Percentiles rank a stretch among this genome's conserved stretches.
These are phyloP conservation scores for Rhynchosporium graminicola DNA, from an alignment of 2,329 filamentous ascomycete genomes.

Conservation along the genomic window DNA sequence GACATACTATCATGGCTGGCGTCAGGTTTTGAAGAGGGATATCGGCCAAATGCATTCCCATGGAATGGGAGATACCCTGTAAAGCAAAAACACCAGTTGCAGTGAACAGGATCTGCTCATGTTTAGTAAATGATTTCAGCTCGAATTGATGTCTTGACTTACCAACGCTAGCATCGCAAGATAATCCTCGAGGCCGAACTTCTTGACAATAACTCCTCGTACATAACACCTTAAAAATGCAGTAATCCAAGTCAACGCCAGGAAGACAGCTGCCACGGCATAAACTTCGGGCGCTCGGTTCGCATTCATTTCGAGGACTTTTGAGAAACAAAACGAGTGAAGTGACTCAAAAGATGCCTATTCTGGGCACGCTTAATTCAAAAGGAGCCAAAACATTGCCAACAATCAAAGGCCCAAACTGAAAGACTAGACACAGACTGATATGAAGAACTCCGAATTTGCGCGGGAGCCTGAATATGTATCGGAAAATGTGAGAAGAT, in stretches of 20 bases:
- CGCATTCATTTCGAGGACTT: constrained; percentile 12
- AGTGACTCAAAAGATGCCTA: neutral
- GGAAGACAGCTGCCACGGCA: constrained; percentile 33
- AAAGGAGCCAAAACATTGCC: neutral
- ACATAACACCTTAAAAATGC: constrained; percentile 48
- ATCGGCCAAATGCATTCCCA: constrained; percentile 19
- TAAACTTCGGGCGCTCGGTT: constrained; percentile 22
- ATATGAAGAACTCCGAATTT: neutral
- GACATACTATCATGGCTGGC: constrained; percentile 21
- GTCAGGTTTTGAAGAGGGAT: constrained; percentile 3
- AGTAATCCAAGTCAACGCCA: constrained; percentile 42
- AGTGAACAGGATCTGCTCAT: constrained; percentile 16
- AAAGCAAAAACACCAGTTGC: constrained; percentile 14
- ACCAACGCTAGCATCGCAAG: constrained; percentile 50
- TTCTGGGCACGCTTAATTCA: neutral
- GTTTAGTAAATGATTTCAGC: neutral
- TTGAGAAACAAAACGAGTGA: neutral
- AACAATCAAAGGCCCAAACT: neutral
- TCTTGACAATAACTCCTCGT: constrained; percentile 46
- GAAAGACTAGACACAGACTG: too few species aligned
- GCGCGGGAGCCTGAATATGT: neutral
- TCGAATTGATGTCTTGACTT: constrained; percentile 5
- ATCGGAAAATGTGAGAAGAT: neutral
- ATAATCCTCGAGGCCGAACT: constrained; percentile 49
- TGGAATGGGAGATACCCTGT: constrained; percentile 18